Evolutionary conservation across 129 eudicot species (phyloP), one percentile per base, ranked within the genome.

Genomic region (Flaveria brownii): DNA sequence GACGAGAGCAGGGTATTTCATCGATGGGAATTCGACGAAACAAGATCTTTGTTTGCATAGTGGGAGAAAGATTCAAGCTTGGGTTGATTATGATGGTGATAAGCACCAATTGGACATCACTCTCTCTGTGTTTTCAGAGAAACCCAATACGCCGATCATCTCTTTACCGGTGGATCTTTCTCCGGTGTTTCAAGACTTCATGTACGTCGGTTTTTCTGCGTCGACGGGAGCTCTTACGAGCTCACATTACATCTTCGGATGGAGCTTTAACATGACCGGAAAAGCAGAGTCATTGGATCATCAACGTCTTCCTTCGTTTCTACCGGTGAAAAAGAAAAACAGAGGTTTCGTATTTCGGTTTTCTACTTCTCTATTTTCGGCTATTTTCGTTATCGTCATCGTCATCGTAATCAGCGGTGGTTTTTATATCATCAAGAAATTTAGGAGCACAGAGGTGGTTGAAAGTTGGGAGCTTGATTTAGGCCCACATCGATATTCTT

Each of bases 221-320:
- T 84, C 97, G 0, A 92, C 96, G 0, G 92, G 97, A 43, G 54
- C 73, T 79, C 85, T 89, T 16, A 84, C 89, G 0, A 84, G 92
- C 70, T 80, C 85, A 0, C 96, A 92, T 85, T 84, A 87, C 64
- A 30, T 92, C 2, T 61, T 84, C 55, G 92, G 96, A 13, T 87
- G 97, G 96, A 89, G 92, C 82, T 89, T 92, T 50, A 85, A 84
- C 68, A 80, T 87, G 77, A 87, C 68, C 16, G 92, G 97, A 14
- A 62, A 81, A 14, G 78, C 88, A 0, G 9, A 79, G 36, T 61
- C 84, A 0, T 72, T 87, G 13, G 67, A 86, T 55, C 59, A 84
- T 73, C 50, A 23, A 71, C 54, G 66, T 5, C 74, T 85, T 1
- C 88, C 92, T 70, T 62, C 80, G 6, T 70, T 83, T 45, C 76